A percentile compares a stretch with the other conserved stretches of the same genome.
Evolutionary conservation across 495 filamentous ascomycete genomes (phyloP).

Genomic region (Chaetomidium leptoderma): DNA sequence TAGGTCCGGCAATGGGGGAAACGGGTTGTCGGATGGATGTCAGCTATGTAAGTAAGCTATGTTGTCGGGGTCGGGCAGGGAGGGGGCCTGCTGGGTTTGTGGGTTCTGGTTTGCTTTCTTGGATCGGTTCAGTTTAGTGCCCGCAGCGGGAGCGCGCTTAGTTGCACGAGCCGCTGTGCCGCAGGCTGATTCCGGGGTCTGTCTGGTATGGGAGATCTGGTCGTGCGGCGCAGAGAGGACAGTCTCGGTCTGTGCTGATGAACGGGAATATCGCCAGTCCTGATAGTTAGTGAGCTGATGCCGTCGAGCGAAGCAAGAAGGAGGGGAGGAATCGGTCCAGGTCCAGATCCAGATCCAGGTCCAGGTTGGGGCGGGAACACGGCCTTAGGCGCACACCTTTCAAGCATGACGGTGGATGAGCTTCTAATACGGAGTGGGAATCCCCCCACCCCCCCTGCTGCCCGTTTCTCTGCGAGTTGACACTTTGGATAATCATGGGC

Average conservation of each 20-base stretch:
- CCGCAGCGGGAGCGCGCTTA: slow-evolving; percentile 20
- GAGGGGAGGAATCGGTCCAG: slow-evolving; percentile 3
- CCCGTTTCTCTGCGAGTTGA: slow-evolving; percentile 1
- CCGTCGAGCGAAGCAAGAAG: background rate
- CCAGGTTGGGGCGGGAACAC: slow-evolving; percentile 3
- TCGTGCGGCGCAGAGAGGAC: background rate
- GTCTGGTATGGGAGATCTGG: background rate
- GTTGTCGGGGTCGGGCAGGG: slow-evolving; percentile 7
- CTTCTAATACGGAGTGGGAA: slow-evolving; percentile 23
- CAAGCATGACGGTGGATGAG: slow-evolving; percentile 1
- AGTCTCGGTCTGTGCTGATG: background rate
- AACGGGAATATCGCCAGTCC: background rate
- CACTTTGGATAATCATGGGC: slow-evolving; percentile 20
- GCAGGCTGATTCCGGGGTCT: slow-evolving; percentile 15
- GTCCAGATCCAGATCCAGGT: slow-evolving; percentile 3
- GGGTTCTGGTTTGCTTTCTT: slow-evolving; percentile 6
- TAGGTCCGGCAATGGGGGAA: slow-evolving; percentile 21
- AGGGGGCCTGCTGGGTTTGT: slow-evolving; percentile 18
- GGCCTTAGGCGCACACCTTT: slow-evolving; percentile 1
- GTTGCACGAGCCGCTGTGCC: slow-evolving; percentile 34
- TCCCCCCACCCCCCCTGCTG: too few species aligned
- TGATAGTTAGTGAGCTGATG: slow-evolving; percentile 5
- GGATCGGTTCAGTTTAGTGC: slow-evolving; percentile 6
- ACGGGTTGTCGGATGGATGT: slow-evolving; percentile 30
- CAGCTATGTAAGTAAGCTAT: slow-evolving; percentile 7